Evolutionary conservation across 345 rosid genomes (phyloP).

Genomic region (Lumnitzera littorea): DNA sequence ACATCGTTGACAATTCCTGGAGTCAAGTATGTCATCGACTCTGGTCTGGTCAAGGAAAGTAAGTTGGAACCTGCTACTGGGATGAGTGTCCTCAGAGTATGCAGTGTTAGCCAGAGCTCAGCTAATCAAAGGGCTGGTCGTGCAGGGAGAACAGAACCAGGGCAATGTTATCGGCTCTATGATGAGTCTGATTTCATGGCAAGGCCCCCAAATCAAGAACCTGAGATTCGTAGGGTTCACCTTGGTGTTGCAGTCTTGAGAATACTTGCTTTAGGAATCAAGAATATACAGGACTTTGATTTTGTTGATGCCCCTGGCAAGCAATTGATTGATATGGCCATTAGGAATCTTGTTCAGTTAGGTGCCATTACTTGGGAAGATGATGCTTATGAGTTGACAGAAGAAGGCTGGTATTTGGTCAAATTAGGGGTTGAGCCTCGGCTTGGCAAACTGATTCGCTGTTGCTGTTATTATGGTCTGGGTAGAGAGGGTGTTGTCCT

Average conservation of each 20-base stretch:
- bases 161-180: conserved; percentile 80
- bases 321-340: conserved; percentile 62
- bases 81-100: conserved; percentile 74
- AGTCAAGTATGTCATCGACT: conserved; percentile 81
- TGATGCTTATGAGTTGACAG: conserved; percentile 49
- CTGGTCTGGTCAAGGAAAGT: conserved; percentile 80
- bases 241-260: conserved; percentile 82
- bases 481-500: conserved; percentile 82
- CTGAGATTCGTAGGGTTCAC: conserved; percentile 88
- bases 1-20: conserved; percentile 94
- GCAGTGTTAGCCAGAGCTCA: conserved; percentile 73
- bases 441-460: conserved; percentile 71
- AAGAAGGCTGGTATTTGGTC: conserved; percentile 52
- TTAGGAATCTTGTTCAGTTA: conserved; percentile 63
- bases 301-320: conserved; percentile 83
- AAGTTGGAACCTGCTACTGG: conserved; percentile 69
- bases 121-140: conserved; percentile 94
- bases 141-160: conserved; percentile 93
- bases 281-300: conserved; percentile 53
- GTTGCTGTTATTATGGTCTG: conserved; percentile 44
- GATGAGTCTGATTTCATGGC: conserved; percentile 39
- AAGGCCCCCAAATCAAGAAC: conserved; percentile 63
- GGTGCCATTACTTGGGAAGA: conserved; percentile 52
- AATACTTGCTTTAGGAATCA: conserved; percentile 69
- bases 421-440: conserved; percentile 89